These are phyloP conservation scores for Cryphonectria carpinicola DNA, from an alignment of 2,329 filamentous ascomycete species.

Conservation along the genomic window DNA sequence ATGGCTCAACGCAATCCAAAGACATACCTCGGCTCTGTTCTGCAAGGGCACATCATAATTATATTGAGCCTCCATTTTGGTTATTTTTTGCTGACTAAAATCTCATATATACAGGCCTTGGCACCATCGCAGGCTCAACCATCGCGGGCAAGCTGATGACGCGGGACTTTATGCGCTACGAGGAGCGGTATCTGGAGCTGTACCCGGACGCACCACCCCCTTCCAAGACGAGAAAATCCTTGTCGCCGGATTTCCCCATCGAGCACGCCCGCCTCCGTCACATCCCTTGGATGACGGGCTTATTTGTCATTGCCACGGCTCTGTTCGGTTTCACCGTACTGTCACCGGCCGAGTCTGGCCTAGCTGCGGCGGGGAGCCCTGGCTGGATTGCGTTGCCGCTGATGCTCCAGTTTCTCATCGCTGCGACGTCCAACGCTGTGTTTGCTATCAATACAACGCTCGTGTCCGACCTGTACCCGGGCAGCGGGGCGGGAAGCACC, in stretches of 20 bases:
- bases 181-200: constrained; percentile 37
- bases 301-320: constrained; percentile 41
- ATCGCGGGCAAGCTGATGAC: constrained; percentile 48
- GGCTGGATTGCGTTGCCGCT: constrained; percentile 37
- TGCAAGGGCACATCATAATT: background rate
- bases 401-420: constrained; percentile 41
- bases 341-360: background rate
- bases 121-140: constrained; percentile 46
- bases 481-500: constrained; percentile 37
- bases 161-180: constrained; percentile 38
- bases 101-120: constrained; percentile 34
- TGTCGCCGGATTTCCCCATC: constrained; percentile 46
- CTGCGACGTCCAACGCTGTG: constrained; percentile 42
- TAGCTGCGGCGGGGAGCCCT: constrained; percentile 3
- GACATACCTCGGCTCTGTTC: background rate
- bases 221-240: constrained; percentile 34
- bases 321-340: constrained; percentile 42
- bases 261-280: constrained; percentile 46
- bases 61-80: background rate
- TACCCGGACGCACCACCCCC: constrained; percentile 33
- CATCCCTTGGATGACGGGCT: constrained; percentile 43
- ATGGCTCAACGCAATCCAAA: background rate
- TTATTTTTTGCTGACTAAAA: background rate
- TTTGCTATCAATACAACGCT: constrained; percentile 42
- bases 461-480: constrained; percentile 39